These are phyloP conservation scores for Melastoma candidum DNA, from an alignment of 441 rosid species.

Conservation along the genomic window DNA sequence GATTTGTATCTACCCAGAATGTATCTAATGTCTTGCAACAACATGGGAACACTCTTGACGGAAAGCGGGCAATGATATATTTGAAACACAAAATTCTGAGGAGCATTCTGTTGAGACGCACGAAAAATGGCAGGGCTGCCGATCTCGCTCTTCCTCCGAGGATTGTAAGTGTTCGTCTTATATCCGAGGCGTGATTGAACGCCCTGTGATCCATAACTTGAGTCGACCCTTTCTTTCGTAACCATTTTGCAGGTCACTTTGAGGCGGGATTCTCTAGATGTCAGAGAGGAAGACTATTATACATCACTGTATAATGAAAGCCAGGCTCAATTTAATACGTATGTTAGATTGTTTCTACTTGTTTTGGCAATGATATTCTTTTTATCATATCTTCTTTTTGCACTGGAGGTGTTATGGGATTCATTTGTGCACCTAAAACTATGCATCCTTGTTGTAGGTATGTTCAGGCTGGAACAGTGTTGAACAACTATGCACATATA, in stretches of 20 bases:
- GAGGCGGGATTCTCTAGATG: slow-evolving; percentile 78
- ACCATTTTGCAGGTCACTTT: slow-evolving; percentile 45
- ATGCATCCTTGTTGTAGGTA: slow-evolving; percentile 43
- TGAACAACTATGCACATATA: slow-evolving; percentile 91
- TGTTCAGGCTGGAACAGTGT: slow-evolving; percentile 68
- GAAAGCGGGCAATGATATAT: slow-evolving; percentile 80
- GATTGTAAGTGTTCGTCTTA: slow-evolving; percentile 39
- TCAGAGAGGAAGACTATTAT: slow-evolving; percentile 81
- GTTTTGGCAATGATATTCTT: too few relatives aligned
- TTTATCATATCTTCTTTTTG: too few relatives aligned
- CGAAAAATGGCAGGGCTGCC: slow-evolving; percentile 90
- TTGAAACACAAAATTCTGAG: slow-evolving; percentile 74
- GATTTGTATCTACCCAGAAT: slow-evolving; percentile 30
- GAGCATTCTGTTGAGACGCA: slow-evolving; percentile 70
- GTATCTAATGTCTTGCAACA: slow-evolving; percentile 68
- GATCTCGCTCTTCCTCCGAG: slow-evolving; percentile 99
- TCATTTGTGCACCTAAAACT: neutral
- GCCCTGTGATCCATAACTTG: slow-evolving; percentile 3
- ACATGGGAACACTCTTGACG: slow-evolving; percentile 29
- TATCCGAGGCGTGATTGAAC: slow-evolving; percentile 2
- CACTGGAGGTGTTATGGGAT: neutral
- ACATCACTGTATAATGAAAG: slow-evolving; percentile 75
- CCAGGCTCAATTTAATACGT: slow-evolving; percentile 90
- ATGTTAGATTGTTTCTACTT: slow-evolving; percentile 11
- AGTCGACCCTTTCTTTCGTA: slow-evolving; percentile 4